Base-by-base conservation (phyloP, 306 rosid species). In the apple (Malus domestica) region DNA sequence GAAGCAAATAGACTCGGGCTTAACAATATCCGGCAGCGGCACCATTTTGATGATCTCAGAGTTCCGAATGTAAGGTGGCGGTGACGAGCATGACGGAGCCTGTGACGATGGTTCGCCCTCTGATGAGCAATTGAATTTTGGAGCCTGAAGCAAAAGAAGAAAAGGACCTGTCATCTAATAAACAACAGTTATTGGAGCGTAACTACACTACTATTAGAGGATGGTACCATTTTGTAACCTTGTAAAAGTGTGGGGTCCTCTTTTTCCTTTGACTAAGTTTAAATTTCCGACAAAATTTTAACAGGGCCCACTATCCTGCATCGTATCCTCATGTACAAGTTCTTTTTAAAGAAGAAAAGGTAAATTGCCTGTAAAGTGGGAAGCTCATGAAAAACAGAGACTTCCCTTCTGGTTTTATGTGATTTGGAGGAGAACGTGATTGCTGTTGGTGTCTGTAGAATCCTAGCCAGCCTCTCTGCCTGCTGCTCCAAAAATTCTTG, bases 401-500 rank as follows among this genome's bases (percentile, higher is more conserved):
- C 74, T 75, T 79, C 76, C 73, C 76, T 62, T 62, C 84, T 87
- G 61, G 66, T 82, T 66, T 74, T 89, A 33, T 86, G 87, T 32
- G 94, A 82, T 83, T 85, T 92, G 61, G 90, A 73, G 46, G 86
- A 71, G 33, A 85, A 25, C 14, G 89, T 13, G 57, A 77, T 19
- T 5, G 55, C 11, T 75, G 78, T n/a, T 45, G 98, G 80, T 18
- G 86, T 58, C 27, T 90, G 96, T 42, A 86, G 86, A 85, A 87
- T 78, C 90, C 96, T 85, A 46, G 93, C 86, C 78, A 92, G 80
- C 76, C 95, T 94, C 87, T 94, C 77, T 87, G 89, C 81, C 97
- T 87, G 55, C 97, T 92, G 80, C 98, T 94, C 98, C 97, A 94
- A 80, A 94, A 94, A 81, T 94, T 94, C 87, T 94, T 94, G 4